Percentiles rank a stretch among this genome's conserved stretches.
phyloP scores from a whole-genome alignment of 257 asterid species.

The Penstemon newberryi region DNA sequence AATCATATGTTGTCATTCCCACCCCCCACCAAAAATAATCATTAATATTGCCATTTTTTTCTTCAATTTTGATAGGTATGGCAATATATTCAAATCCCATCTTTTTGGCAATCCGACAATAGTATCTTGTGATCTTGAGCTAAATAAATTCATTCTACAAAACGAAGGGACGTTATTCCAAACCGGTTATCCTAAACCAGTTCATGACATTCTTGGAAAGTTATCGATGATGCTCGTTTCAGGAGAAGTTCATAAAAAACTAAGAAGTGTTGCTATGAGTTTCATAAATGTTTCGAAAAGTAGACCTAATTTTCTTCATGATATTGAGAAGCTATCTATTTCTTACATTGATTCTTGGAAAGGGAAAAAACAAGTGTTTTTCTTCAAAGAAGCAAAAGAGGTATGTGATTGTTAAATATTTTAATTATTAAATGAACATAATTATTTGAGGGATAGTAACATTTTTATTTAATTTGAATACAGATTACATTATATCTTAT shows the following conservation, averaged over 20 bases:
- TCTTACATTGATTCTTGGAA: slow-evolving; percentile 44
- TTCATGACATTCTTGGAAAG: slow-evolving; percentile 57
- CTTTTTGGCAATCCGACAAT: slow-evolving; percentile 68
- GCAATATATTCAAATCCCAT: slow-evolving; percentile 62
- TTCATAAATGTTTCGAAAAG: slow-evolving; percentile 53
- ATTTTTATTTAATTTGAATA: slow-evolving; percentile 1
- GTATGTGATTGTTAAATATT: slow-evolving; percentile 23
- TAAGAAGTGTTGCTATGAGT: slow-evolving; percentile 42
- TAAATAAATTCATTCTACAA: slow-evolving; percentile 57
- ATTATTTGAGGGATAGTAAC: neutral
- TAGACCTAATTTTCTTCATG: slow-evolving; percentile 37
- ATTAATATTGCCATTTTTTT: no score
- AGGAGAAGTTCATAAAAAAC: slow-evolving; percentile 59
- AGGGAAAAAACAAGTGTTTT: slow-evolving; percentile 31
- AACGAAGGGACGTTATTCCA: slow-evolving; percentile 62
- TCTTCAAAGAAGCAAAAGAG: slow-evolving; percentile 63
- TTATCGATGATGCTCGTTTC: slow-evolving; percentile 57
- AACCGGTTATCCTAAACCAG: slow-evolving; percentile 63
- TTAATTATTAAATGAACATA: neutral
- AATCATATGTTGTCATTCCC: no score
- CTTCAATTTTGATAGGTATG: slow-evolving; percentile 42
- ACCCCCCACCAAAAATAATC: no score
- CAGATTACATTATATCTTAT: slow-evolving; percentile 72
- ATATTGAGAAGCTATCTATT: slow-evolving; percentile 35
- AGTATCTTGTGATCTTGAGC: slow-evolving; percentile 69